Conservation (phyloP, 2,329 filamentous ascomycete species). For the Westerdykella aurantiaca region DNA sequence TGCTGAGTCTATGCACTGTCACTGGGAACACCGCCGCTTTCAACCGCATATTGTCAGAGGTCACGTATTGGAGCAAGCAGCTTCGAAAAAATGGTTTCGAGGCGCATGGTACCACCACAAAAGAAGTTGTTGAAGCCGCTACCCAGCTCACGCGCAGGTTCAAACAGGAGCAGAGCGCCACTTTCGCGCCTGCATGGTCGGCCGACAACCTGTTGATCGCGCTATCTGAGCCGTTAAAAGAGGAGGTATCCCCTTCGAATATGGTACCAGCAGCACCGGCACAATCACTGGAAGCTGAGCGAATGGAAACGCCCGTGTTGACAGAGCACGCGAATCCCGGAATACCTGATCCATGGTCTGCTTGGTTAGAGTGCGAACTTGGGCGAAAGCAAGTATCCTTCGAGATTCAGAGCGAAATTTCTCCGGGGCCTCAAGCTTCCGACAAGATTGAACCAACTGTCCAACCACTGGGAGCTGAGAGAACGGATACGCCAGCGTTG, state of each 20-base stretch:
- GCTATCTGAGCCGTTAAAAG: constrained; percentile 19
- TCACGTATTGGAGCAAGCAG: constrained; percentile 2
- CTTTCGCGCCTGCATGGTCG: constrained; percentile 22
- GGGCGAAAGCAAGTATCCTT: constrained; percentile 9
- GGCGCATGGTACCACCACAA: constrained; percentile 21
- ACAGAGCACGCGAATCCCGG: not conserved
- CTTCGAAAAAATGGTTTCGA: not conserved
- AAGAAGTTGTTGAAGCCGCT: constrained; percentile 17
- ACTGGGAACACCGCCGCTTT: constrained; percentile 28
- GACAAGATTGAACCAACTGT: too few species aligned
- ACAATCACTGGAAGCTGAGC: too few species aligned
- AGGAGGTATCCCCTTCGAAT: not conserved
- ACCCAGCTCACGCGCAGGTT: constrained; percentile 10
- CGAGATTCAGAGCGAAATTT: too few species aligned
- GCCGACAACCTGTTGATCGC: constrained; percentile 33
- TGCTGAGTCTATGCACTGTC: constrained; percentile 30
- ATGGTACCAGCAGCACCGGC: too few species aligned
- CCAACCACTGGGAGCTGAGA: too few species aligned
- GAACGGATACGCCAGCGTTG: too few species aligned
- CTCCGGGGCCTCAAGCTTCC: too few species aligned
- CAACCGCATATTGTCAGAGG: constrained; percentile 27
- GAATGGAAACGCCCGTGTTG: too few species aligned
- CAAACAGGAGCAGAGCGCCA: constrained; percentile 8
- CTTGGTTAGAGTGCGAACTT: constrained; percentile 26
- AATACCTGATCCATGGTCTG: constrained; percentile 12